These are phyloP conservation scores for Wickerhamiella qilinensis DNA, from an alignment of 805 yeast genomes.

Conservation along the genomic window DNA sequence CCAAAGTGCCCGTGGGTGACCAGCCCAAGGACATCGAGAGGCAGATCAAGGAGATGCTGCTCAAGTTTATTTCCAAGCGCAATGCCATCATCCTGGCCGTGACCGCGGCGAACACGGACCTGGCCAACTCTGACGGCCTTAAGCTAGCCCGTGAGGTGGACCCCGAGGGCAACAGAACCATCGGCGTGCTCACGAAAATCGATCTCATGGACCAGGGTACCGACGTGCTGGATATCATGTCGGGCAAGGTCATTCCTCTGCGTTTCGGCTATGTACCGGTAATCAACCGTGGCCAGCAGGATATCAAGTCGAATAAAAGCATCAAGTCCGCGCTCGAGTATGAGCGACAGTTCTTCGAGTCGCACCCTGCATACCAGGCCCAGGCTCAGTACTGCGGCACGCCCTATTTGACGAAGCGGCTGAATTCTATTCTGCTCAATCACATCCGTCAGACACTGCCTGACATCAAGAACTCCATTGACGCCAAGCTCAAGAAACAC, in stretches of 20 bases:
- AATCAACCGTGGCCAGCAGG: conserved; percentile 92
- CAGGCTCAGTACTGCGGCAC: conserved; percentile 97
- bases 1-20: conserved; percentile 98
- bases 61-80: conserved; percentile 88
- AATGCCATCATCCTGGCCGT: conserved; percentile 90
- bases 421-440: conserved; percentile 71
- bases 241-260: conserved; percentile 89
- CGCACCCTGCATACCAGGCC: conserved; percentile 78
- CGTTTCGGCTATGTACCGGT: conserved; percentile 95
- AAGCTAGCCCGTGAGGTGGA: conserved; percentile 96
- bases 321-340: conserved; percentile 74
- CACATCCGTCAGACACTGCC: conserved; percentile 84
- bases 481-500: conserved; percentile 69
- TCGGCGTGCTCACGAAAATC: conserved; percentile 91
- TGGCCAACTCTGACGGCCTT: conserved; percentile 93
- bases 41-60: conserved; percentile 82
- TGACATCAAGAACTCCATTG: conserved; percentile 82
- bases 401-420: conserved; percentile 86
- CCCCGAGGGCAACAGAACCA: conserved; percentile 89
- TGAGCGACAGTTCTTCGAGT: conserved; percentile 69
- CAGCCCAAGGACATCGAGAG: conserved; percentile 95
- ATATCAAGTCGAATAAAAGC: conserved; percentile 75
- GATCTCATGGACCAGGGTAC: conserved; percentile 98
- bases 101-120: conserved; percentile 89
- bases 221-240: conserved; percentile 86